phyloP scores from a whole-genome alignment of 2,329 filamentous ascomycete species.

The Diaporthe vaccinii region DNA sequence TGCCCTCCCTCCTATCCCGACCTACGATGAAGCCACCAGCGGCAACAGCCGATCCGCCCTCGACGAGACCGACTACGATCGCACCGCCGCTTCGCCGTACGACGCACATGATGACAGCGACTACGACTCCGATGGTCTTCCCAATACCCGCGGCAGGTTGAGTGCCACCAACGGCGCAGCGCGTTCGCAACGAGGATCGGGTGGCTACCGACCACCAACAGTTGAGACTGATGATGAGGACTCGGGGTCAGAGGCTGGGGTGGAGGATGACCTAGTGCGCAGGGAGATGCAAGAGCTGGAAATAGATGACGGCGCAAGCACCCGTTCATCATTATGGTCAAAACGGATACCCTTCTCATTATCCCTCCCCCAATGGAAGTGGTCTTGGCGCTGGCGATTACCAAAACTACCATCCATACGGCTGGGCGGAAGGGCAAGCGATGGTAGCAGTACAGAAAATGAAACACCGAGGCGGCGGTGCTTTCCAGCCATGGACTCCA shows the following conservation, averaged over 20 bases:
- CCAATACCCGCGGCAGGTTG: conserved; percentile 65
- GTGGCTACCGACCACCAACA: conserved; percentile 82
- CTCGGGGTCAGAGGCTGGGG: conserved; percentile 61
- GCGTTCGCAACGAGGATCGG: conserved; percentile 55
- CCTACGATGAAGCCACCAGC: conserved; percentile 84
- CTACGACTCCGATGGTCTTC: conserved; percentile 78
- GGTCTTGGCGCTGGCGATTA: conserved; percentile 66
- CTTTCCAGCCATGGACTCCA: conserved; percentile 57
- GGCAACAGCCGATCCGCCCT: conserved; percentile 61
- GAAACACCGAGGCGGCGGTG: conserved; percentile 43
- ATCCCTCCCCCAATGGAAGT: conserved; percentile 68
- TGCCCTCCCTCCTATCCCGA: conserved; percentile 80
- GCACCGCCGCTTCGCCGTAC: conserved; percentile 64
- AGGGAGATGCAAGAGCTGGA: conserved; percentile 92
- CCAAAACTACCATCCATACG: conserved; percentile 62
- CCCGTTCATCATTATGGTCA: conserved; percentile 62
- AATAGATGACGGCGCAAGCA: conserved; percentile 59
- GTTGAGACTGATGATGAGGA: conserved; percentile 82
- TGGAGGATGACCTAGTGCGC: conserved; percentile 76
- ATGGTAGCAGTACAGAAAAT: conserved; percentile 44
- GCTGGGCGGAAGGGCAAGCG: conserved; percentile 47
- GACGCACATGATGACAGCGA: conserved; percentile 67
- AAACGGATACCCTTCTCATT: conserved; percentile 68
- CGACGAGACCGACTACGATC: conserved; percentile 59
- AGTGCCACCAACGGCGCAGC: conserved; percentile 50